Base-by-base conservation (phyloP, 2,329 filamentous ascomycete species). In the Aspergillus udagawae region DNA sequence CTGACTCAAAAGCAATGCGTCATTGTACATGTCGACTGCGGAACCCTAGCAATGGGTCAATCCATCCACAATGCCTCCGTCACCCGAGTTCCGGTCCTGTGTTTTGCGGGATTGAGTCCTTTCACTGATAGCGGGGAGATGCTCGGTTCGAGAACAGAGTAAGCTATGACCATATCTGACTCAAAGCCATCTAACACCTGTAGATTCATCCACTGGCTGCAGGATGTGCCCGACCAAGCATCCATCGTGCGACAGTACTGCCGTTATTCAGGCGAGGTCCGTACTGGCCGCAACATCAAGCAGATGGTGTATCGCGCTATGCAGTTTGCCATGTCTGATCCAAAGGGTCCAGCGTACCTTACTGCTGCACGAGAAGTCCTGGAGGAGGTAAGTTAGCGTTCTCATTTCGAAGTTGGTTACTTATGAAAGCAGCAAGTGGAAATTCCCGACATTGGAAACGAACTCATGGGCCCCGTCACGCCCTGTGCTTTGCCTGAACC, bases 281-380 rank as follows among this genome's bases (percentile, higher is more conserved):
- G 91, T 77, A 88, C 87, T 4, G 90, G 89, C 9, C 82, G 83
- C 64, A 95, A 94, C 66, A 85, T 94, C 60, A 93, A 94, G 79
- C 90, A 93, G 74, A 86, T 94, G 77, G 88, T 95, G 55, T 90
- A 90, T 68, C 86, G 91, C 4, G 91, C 91, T 0, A 73, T 94
- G 56, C 89, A 90, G 61, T 93, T 94, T 68, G 89, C 91, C 0
- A 86, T 77, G 54, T 90, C 85, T 10, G 87, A 86, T 52, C 90
- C 91, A 0, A 82, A 86, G 56, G 91, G 91, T 0, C 91, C 91
- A 0, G 88, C 91, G 1, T 94, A 96, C 64, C 78, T 96, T 1
- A 86, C 83, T 59, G 90, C 87, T 1, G 87, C 90, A 1, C 79
- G 91, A 61, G 91, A 96, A 72, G 85, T 91, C 1, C 88, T 96